Conservation (phyloP, 2,329 filamentous ascomycete species). For the Teratosphaeria pseudoeucalypti region DNA sequence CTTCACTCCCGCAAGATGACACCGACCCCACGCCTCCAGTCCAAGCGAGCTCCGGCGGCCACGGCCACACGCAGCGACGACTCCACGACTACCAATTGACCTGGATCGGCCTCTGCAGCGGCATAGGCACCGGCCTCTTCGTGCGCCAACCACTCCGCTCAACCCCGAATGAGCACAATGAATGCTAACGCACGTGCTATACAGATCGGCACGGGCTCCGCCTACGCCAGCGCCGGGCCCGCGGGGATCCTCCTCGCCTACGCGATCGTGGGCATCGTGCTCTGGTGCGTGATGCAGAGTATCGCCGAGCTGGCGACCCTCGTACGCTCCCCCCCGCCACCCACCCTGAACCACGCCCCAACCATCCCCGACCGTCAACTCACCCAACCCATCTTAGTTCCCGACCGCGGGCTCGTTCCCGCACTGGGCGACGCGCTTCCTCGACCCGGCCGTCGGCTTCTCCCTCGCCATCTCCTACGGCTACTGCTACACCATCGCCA, state of each 20-base stretch:
- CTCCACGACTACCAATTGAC: background rate
- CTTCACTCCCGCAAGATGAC: background rate
- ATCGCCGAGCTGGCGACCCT: conserved; percentile 26
- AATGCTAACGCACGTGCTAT: background rate
- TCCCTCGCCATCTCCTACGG: conserved; percentile 27
- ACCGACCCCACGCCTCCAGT: background rate
- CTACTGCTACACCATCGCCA: conserved; percentile 8
- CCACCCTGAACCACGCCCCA: no score
- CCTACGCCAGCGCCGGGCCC: conserved; percentile 14
- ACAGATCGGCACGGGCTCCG: conserved; percentile 11
- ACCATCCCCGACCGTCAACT: background rate
- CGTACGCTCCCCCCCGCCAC: background rate
- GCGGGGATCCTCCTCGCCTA: conserved; percentile 25
- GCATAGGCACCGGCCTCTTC: background rate
- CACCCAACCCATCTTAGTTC: conserved; percentile 10
- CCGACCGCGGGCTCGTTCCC: conserved; percentile 29
- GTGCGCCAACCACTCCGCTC: background rate
- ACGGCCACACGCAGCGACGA: background rate
- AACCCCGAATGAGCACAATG: background rate
- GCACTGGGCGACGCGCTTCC: conserved; percentile 25
- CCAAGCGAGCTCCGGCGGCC: background rate
- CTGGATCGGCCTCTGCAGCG: background rate
- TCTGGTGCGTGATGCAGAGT: conserved; percentile 23
- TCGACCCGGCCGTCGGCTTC: conserved; percentile 26
- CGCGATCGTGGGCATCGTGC: conserved; percentile 26